Evolutionary conservation across 2,329 filamentous ascomycete genomes (phyloP).

Genomic region (Cadophora sp.): DNA sequence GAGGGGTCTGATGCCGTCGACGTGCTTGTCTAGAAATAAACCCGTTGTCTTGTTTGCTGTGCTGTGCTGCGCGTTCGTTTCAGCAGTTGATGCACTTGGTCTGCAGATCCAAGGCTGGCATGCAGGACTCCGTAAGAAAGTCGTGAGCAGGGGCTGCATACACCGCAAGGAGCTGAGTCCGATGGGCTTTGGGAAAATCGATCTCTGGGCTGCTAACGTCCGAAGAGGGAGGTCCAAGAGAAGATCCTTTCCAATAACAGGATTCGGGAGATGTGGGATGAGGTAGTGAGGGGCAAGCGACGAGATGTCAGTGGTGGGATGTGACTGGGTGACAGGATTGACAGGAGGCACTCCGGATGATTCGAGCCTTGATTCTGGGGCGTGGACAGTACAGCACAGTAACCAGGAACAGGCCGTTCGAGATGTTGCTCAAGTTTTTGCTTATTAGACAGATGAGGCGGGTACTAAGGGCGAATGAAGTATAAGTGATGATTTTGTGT

Average conservation of each 20-base stretch:
- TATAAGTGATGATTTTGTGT: conserved; percentile 12
- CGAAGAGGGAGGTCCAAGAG: neutral
- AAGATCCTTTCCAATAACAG: conserved; percentile 19
- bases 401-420: neutral
- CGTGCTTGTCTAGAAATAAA: conserved; percentile 8
- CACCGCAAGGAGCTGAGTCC: neutral
- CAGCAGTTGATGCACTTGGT: conserved; percentile 9
- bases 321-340: conserved; percentile 6
- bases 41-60: neutral
- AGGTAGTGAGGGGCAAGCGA: conserved; percentile 17
- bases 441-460: conserved; percentile 4
- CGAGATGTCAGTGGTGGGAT: conserved; percentile 9
- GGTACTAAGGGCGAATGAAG: neutral
- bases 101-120: conserved; percentile 21
- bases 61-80: conserved; percentile 8
- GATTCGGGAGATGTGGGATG: conserved; percentile 20
- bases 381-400: too few species aligned
- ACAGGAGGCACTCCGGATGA: conserved; percentile 9
- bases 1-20: conserved; percentile 7
- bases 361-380: conserved; percentile 14
- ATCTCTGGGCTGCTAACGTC: neutral
- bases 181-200: conserved; percentile 22
- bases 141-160: neutral
- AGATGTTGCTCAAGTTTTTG: neutral
- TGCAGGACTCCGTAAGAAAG: neutral